Conservation (phyloP, 2,329 filamentous ascomycete species). For the Ophiostoma montium region DNA sequence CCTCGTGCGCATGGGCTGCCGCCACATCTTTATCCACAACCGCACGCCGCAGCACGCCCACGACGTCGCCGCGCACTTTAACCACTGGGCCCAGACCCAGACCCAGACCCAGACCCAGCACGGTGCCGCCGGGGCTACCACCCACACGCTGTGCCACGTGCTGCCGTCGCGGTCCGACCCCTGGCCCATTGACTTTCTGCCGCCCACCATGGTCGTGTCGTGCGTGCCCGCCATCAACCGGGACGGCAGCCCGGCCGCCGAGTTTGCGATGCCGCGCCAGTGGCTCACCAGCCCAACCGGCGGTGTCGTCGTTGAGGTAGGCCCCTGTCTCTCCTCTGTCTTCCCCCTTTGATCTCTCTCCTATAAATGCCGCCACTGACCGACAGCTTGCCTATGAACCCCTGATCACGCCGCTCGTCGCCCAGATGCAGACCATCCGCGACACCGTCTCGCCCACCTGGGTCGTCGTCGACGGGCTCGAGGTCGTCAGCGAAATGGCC, state of each 20-base stretch:
- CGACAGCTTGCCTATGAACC: constrained; percentile 50
- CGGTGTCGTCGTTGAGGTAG: constrained; percentile 51
- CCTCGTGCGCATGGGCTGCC: constrained; percentile 57
- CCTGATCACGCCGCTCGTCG: constrained; percentile 51
- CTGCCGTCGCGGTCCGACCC: constrained; percentile 40
- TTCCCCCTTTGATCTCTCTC: neutral
- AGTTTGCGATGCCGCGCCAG: constrained; percentile 53
- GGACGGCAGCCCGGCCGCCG: constrained; percentile 45
- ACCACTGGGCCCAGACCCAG: constrained; percentile 29
- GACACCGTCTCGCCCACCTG: constrained; percentile 43
- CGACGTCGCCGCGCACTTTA: constrained; percentile 53
- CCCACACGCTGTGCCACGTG: constrained; percentile 33
- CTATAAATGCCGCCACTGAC: too few relatives aligned
- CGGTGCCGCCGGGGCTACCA: neutral
- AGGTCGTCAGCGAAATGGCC: constrained; percentile 59
- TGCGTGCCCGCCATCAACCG: constrained; percentile 55
- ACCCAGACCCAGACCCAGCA: constrained; percentile 17
- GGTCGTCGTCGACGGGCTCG: constrained; percentile 58
- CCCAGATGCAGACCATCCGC: constrained; percentile 42
- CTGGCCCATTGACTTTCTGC: constrained; percentile 49
- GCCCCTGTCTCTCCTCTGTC: neutral
- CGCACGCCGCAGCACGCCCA: constrained; percentile 47
- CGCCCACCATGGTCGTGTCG: constrained; percentile 57
- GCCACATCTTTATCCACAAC: constrained; percentile 59
- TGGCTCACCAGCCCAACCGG: constrained; percentile 60